Evolutionary conservation across 2,329 filamentous ascomycete species (phyloP).

Genomic region (Alternaria brassicae): DNA sequence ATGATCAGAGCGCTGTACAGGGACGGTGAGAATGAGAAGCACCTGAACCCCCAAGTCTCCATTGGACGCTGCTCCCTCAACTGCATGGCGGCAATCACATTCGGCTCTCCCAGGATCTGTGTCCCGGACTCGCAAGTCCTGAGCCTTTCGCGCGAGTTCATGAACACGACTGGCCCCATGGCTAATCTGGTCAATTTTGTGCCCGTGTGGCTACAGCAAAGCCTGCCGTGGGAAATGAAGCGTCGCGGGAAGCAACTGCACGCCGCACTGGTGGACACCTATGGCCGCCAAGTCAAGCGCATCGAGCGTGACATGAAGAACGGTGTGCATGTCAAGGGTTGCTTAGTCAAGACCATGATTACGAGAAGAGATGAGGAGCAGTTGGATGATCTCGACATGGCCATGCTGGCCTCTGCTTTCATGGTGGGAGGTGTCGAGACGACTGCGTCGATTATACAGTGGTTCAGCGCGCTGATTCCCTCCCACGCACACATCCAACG

Average conservation of each 20-base stretch:
- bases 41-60: not conserved
- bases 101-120: not conserved
- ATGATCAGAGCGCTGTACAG: constrained; percentile 23
- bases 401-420: constrained; percentile 24
- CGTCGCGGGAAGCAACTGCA: not conserved
- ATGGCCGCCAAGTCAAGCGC: not conserved
- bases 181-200: constrained; percentile 2
- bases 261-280: not conserved
- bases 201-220: not conserved
- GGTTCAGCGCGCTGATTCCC: constrained; percentile 10
- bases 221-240: not conserved
- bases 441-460: constrained; percentile 17
- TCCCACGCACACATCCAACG: not conserved
- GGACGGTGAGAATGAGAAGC: constrained; percentile 10
- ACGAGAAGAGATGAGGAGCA: constrained; percentile 12
- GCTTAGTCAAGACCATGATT: constrained; percentile 25
- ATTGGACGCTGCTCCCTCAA: not conserved
- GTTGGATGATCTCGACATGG: constrained; percentile 24
- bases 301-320: constrained; percentile 5
- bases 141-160: not conserved
- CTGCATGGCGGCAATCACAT: constrained; percentile 2
- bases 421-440: constrained; percentile 29
- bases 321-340: constrained; percentile 15
- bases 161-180: not conserved
- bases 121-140: not conserved